Evolutionary conservation across 345 rosid genomes (phyloP).

Genomic region (Salix suchowensis): DNA sequence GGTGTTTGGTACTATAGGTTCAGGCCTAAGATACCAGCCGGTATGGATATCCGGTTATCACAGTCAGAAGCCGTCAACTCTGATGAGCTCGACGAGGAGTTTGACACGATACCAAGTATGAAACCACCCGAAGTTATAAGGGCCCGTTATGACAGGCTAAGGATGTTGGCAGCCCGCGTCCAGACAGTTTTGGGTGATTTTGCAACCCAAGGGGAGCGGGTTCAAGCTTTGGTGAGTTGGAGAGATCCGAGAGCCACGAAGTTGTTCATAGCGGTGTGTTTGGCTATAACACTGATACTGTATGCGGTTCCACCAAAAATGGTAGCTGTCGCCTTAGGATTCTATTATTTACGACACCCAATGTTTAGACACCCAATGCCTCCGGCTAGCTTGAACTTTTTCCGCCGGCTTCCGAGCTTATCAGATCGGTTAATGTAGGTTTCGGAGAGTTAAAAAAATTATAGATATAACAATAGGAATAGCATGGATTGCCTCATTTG

Average conservation of each 20-base stretch:
- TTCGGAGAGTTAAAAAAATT: not conserved
- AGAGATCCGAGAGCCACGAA: constrained; percentile 97
- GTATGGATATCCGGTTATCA: constrained; percentile 84
- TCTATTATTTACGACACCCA: constrained; percentile 88
- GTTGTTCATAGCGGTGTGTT: constrained; percentile 75
- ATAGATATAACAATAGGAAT: not conserved
- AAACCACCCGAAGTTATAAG: constrained; percentile 61
- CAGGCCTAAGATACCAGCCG: constrained; percentile 81
- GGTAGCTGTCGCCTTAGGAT: constrained; percentile 96
- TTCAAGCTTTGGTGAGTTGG: constrained; percentile 93
- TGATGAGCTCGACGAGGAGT: constrained; percentile 92
- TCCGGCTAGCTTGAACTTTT: constrained; percentile 75
- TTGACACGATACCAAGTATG: constrained; percentile 87
- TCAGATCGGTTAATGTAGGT: constrained; percentile 83
- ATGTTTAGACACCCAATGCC: constrained; percentile 97
- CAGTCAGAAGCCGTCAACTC: constrained; percentile 77
- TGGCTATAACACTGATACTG: constrained; percentile 55
- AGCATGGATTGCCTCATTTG: constrained; percentile 11
- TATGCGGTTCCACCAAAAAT: constrained; percentile 85
- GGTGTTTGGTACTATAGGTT: constrained; percentile 95
- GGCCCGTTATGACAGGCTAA: constrained; percentile 73
- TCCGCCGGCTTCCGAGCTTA: constrained; percentile 87
- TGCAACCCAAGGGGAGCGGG: constrained; percentile 89
- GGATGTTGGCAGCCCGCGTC: constrained; percentile 75
- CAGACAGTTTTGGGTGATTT: constrained; percentile 93